Evolutionary conservation across 2,329 filamentous ascomycete genomes (phyloP), one percentile per base, ranked within the genome.

Genomic region (Pseudomassariella vexata): DNA sequence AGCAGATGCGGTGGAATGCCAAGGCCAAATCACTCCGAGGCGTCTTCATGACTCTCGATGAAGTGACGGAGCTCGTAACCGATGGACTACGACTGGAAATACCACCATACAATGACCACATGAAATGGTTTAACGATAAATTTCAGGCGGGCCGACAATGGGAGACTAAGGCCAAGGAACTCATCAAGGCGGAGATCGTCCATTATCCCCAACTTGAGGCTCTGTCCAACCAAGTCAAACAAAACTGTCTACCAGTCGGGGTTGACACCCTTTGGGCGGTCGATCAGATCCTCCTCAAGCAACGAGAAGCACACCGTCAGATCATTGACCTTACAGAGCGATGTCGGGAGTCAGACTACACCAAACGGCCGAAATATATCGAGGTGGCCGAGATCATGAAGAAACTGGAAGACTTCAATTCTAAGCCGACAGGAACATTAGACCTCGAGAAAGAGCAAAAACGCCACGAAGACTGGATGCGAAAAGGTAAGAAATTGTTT

Each of bases 391-490:
- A 94, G 26, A 80, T 95, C 8, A 86, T 92, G 66, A 86, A 89
- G 49, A 82, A 82, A 39, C 64, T 98, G 9, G 84, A 87, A 36
- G 86, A 92, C 32, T 71, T 96, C 8, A 94, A 95, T 48, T 94
- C 87, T 41, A 95, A 95, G 52, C 92, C 92, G 0, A 76, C 76
- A 24, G 92, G 92, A 3, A 94, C 90, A 0, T 73, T 94, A 20
- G 92, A 98, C 49, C 73, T 98, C 5, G 92, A 98, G 53, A 89
- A 87, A 42, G 88, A 96, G 56, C 84, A 92, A 44, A 94, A 92
- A 53, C 79, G 86, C 6, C 92, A 96, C 45, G 92, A 98, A 55
- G 92, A 98, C 56, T 98, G 92, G 92, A 98, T 98, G 90, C 77
- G 92, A 19, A 87, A 87, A 50, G 92, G 92, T 30, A 98, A 98